Conservation (phyloP, 2,329 filamentous ascomycete genomes). For the Diaporthe helianthi region DNA sequence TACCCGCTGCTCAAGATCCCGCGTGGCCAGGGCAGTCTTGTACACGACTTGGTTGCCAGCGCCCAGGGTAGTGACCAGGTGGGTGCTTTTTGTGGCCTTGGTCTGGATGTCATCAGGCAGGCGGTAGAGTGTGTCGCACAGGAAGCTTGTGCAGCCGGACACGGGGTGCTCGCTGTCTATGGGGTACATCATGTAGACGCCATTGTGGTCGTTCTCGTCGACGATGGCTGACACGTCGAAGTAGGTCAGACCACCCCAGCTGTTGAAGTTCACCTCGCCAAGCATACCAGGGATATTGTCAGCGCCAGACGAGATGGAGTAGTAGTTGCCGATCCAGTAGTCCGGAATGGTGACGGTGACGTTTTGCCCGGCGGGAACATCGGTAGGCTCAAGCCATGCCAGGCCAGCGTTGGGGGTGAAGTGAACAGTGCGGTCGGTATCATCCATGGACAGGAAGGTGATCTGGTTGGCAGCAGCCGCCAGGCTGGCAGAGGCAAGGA, state of each 20-base stretch:
- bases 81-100: conserved; percentile 54
- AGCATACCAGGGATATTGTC: conserved; percentile 47
- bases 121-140: conserved; percentile 59
- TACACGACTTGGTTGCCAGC: conserved; percentile 40
- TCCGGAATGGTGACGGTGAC: conserved; percentile 42
- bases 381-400: conserved; percentile 46
- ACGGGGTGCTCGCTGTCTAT: conserved; percentile 39
- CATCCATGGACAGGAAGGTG: conserved; percentile 66
- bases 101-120: conserved; percentile 62
- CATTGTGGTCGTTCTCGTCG: conserved; percentile 48
- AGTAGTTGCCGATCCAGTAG: conserved; percentile 44
- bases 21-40: conserved; percentile 21
- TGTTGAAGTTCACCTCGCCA: conserved; percentile 47
- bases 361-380: conserved; percentile 48
- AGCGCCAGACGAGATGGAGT: conserved; percentile 45
- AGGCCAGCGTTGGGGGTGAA: conserved; percentile 55
- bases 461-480: conserved; percentile 56
- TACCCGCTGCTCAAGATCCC: conserved; percentile 24
- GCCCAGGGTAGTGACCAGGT: conserved; percentile 61
- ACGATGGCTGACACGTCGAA: conserved; percentile 56
- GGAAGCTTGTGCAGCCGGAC: conserved; percentile 50
- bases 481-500: conserved; percentile 49
- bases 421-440: conserved; percentile 54
- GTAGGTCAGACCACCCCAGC: conserved; percentile 46
- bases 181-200: conserved; percentile 50